These are phyloP conservation scores for Fusarium equiseti DNA, from an alignment of 2,329 filamentous ascomycete species.

Conservation along the genomic window DNA sequence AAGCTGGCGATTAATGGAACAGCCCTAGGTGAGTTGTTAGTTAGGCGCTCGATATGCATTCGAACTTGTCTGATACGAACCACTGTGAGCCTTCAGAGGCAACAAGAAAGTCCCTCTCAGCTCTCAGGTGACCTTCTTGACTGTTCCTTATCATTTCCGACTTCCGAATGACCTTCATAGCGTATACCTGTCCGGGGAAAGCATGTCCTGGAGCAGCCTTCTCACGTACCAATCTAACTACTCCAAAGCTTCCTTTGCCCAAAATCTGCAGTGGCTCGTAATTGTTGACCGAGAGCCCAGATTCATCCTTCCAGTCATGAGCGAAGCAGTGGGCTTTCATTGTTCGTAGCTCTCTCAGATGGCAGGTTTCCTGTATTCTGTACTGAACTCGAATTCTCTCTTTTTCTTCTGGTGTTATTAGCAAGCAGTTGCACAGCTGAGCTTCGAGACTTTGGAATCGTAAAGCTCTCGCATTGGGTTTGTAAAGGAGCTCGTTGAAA, in stretches of 20 bases:
- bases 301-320: conserved; percentile 11
- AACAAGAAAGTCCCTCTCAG: conserved; percentile 92
- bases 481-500: conserved; percentile 77
- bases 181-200: conserved; percentile 73
- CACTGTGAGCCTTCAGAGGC: conserved; percentile 88
- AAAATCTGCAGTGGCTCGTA: conserved; percentile 86
- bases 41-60: not conserved
- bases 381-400: conserved; percentile 68
- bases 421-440: conserved; percentile 67
- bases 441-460: conserved; percentile 54
- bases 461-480: conserved; percentile 52
- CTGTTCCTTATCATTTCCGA: conserved; percentile 90
- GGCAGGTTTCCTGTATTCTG: conserved; percentile 74
- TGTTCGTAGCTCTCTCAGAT: conserved; percentile 78
- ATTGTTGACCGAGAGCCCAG: conserved; percentile 48
- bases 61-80: conserved; percentile 53
- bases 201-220: conserved; percentile 54
- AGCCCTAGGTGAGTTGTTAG: conserved; percentile 67
- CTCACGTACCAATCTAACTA: conserved; percentile 87
- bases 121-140: conserved; percentile 92
- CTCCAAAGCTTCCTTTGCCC: conserved; percentile 94
- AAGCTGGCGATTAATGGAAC: conserved; percentile 90
- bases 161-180: conserved; percentile 98
- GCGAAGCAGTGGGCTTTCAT: conserved; percentile 71
- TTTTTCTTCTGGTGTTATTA: conserved; percentile 68